These are phyloP conservation scores for Tetradesmus obliquus DNA, from an alignment of 139 green algal genomes.

Conservation along the genomic window DNA sequence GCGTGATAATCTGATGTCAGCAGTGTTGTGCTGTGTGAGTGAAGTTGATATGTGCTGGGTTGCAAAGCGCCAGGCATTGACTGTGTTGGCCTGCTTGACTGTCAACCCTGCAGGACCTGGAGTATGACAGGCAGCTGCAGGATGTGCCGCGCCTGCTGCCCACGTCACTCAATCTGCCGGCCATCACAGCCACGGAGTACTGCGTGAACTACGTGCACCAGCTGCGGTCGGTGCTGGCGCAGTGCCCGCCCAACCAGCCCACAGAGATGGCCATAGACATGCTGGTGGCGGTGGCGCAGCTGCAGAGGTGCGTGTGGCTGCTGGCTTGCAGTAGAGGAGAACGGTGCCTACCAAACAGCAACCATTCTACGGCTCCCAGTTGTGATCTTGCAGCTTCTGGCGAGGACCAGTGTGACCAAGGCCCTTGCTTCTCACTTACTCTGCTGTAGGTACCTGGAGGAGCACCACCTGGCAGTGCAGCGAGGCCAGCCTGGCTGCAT, in stretches of 20 bases:
- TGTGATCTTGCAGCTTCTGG: no score
- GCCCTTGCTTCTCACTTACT: no score
- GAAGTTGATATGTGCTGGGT: background rate
- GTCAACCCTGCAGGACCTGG: constrained; percentile 43
- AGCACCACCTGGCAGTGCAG: constrained; percentile 33
- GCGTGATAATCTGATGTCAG: background rate
- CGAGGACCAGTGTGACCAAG: no score
- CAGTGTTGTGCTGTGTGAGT: background rate
- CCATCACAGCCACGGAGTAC: constrained; percentile 61
- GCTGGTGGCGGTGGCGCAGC: constrained; percentile 56
- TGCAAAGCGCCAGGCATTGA: background rate
- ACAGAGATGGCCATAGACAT: constrained; percentile 56
- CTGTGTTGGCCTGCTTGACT: background rate
- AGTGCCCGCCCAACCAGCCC: constrained; percentile 50
- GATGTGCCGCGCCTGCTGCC: constrained; percentile 55
- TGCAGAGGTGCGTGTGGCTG: constrained; percentile 54
- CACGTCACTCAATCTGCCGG: constrained; percentile 52
- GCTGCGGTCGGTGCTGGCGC: constrained; percentile 52
- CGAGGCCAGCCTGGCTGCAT: constrained; percentile 59
- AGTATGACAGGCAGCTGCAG: constrained; percentile 59
- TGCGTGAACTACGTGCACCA: constrained; percentile 57
- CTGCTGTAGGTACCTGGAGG: constrained; percentile 49
- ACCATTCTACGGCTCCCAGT: no score
- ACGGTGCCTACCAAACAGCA: no score
- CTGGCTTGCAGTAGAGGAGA: background rate